phyloP scores from a whole-genome alignment of 305 asterid species.

The Plantago coronopus region DNA sequence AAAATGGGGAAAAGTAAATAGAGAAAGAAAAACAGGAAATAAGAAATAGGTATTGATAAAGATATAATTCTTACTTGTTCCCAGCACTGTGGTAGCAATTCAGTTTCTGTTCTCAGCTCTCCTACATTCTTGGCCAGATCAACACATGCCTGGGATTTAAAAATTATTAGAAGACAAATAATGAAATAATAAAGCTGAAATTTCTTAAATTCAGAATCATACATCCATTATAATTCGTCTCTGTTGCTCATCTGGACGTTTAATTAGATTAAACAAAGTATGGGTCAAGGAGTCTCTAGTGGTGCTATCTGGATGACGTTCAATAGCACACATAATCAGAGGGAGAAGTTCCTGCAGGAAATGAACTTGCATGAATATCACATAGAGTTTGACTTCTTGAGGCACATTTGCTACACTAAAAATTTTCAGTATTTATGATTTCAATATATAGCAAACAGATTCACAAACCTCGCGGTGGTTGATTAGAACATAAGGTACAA shows the following conservation, averaged over 20 bases:
- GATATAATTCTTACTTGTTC: constrained; percentile 69
- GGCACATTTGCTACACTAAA: constrained; percentile 6
- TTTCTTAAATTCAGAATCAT: constrained; percentile 36
- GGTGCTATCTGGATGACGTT: constrained; percentile 88
- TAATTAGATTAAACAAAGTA: constrained; percentile 93
- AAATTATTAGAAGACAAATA: constrained; percentile 28
- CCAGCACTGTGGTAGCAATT: constrained; percentile 99
- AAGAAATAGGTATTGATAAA: background rate
- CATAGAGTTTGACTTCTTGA: constrained; percentile 22
- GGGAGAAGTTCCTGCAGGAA: constrained; percentile 89
- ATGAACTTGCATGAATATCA: constrained; percentile 22
- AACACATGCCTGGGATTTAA: constrained; percentile 80
- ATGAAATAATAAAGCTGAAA: constrained; percentile 23
- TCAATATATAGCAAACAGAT: constrained; percentile 17
- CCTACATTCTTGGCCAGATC: constrained; percentile 92
- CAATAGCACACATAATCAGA: constrained; percentile 96
- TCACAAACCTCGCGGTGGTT: constrained; percentile 91
- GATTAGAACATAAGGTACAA: constrained; percentile 89
- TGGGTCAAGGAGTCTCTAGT: constrained; percentile 98
- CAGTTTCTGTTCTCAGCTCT: constrained; percentile 94
- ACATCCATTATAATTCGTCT: constrained; percentile 97
- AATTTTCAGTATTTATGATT: constrained; percentile 17
- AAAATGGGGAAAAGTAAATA: too few relatives aligned
- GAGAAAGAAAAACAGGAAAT: background rate
- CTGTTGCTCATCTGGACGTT: constrained; percentile 99